Base-by-base conservation (phyloP, 1,139 yeast species). In the Debaryomyces subglobosus region DNA sequence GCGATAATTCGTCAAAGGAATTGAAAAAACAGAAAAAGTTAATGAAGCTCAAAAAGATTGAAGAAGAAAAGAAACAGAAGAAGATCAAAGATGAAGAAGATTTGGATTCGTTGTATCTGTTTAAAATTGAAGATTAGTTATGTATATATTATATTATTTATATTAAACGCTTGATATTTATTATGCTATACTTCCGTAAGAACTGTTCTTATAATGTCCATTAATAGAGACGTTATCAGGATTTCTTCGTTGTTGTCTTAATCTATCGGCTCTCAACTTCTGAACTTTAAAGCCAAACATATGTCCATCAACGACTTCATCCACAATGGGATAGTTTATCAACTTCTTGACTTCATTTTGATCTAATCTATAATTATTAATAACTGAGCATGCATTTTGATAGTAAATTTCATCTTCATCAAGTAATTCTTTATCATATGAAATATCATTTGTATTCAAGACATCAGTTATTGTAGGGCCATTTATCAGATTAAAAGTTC, bases 301-400 rank as follows among this genome's bases (percentile, higher is more conserved):
- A 59, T 76, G 81, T 18, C 79, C 73, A 38, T 61, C 67, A 6
- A 76, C 65, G 44, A 74, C 61, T 49, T 74, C 78, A 47, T 75
- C 80, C 7, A 74, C 78, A 21, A 75, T 72, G 0, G 80, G 81
- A 53, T 76, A 76, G 49, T 75, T 74, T 36, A 76, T 57, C 42
- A 75, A 46, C 43, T 58, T 53, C 47, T 71, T 70, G 27, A 74
- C 69, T 39, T 71, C 71, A 1, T 49, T 44, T 52, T 71, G 78
- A 46, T 74, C 74, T 41, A 76, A 56, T 36, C 72, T 65, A 53
- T 74, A 75, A 56, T 72, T 76, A 49, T 72, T 74, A 24, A 76
- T 67, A 15, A 63, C 68, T 5, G 65, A 56, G 25, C 65, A 61
- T 1, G 79, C 78, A 21, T 57, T 56, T 18, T 62, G 66, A 51